These are phyloP conservation scores for Tetracladium maxilliforme DNA, from an alignment of 2,329 filamentous ascomycete species.

Conservation along the genomic window DNA sequence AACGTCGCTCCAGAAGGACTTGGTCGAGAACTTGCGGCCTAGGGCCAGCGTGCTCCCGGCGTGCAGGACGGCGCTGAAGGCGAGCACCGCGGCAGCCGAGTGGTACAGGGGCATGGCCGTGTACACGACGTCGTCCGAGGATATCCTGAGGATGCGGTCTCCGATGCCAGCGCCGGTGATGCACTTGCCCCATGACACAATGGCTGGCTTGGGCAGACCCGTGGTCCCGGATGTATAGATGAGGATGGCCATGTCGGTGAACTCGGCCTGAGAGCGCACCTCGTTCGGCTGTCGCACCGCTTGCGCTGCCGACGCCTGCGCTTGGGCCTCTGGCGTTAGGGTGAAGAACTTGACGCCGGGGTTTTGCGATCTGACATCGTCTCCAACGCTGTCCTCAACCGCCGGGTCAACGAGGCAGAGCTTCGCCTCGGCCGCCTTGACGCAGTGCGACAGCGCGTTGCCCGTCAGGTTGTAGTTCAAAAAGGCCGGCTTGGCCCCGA, in stretches of 20 bases:
- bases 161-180: conserved; percentile 27
- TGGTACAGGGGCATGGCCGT: conserved; percentile 85
- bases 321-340: conserved; percentile 41
- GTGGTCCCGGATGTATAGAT: conserved; percentile 84
- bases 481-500: conserved; percentile 72
- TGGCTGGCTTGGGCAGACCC: conserved; percentile 66
- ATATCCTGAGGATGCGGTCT: conserved; percentile 1
- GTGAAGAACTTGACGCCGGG: conserved; percentile 40
- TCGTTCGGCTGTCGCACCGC: conserved; percentile 43
- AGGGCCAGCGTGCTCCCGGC: conserved; percentile 53
- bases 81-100: conserved; percentile 60
- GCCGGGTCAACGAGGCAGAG: conserved; percentile 55
- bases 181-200: conserved; percentile 59
- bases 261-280: conserved; percentile 28
- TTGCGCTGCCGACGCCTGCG: conserved; percentile 32
- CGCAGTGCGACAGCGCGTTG: conserved; percentile 58
- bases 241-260: conserved; percentile 56
- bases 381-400: conserved; percentile 37
- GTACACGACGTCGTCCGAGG: conserved; percentile 6
- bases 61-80: conserved; percentile 44
- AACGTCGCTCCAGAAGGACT: conserved; percentile 63
- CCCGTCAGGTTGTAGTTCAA: conserved; percentile 77
- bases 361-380: conserved; percentile 38
- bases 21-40: conserved; percentile 65
- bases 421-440: conserved; percentile 50